phyloP scores from a whole-genome alignment of 345 rosid species.

The Adansonia digitata region DNA sequence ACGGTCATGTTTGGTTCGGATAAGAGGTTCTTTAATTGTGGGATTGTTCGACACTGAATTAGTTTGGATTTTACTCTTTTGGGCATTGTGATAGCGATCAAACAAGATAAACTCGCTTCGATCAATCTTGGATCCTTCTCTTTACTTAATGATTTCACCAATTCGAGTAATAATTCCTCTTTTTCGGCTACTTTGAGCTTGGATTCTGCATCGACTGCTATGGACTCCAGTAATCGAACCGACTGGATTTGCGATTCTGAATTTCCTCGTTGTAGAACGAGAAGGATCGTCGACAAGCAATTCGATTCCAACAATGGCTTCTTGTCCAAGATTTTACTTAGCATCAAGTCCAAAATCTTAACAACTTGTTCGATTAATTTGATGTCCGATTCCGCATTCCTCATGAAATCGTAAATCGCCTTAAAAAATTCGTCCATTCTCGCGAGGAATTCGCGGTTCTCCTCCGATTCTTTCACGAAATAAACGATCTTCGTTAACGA shows the following conservation, averaged over 20 bases:
- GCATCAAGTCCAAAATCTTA: conserved; percentile 38
- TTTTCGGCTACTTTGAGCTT: conserved; percentile 49
- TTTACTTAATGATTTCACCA: conserved; percentile 31
- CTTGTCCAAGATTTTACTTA: conserved; percentile 31
- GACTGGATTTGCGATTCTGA: conserved; percentile 48
- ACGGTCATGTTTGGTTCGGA: conserved; percentile 27
- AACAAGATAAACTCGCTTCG: conserved; percentile 54
- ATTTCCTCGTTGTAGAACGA: conserved; percentile 41
- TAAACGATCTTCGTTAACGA: conserved; percentile 32
- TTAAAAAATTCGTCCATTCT: conserved; percentile 38
- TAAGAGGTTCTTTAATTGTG: conserved; percentile 40
- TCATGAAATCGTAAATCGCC: conserved; percentile 47
- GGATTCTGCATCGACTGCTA: conserved; percentile 50
- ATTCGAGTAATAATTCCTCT: conserved; percentile 43
- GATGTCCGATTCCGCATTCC: conserved; percentile 27
- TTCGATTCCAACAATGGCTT: conserved; percentile 34
- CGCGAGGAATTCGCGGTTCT: conserved; percentile 49
- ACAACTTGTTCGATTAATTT: conserved; percentile 35
- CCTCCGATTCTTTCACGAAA: conserved; percentile 54
- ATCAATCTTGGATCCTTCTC: conserved; percentile 44
- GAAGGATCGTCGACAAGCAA: conserved; percentile 39
- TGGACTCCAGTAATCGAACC: conserved; percentile 50
- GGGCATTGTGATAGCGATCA: conserved; percentile 44
- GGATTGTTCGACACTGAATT: conserved; percentile 30
- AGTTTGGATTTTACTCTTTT: conserved; percentile 50